A percentile compares a stretch with the other conserved stretches of the same genome.
Evolutionary conservation across 805 yeast genomes (phyloP).

Genomic region (Lachancea kluyveri): DNA sequence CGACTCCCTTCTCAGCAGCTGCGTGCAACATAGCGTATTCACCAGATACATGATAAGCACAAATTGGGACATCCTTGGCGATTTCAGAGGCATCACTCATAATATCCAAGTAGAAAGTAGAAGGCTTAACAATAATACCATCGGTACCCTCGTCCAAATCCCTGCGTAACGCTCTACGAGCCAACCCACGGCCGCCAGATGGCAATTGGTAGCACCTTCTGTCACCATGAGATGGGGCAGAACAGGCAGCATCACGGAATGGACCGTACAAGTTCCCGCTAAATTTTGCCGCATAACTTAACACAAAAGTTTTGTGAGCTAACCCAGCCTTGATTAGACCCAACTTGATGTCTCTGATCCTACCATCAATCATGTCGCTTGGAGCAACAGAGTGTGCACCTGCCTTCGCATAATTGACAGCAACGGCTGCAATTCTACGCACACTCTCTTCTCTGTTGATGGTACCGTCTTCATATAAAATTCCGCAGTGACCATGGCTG

Average conservation of each 20-base stretch:
- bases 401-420: slow-evolving; percentile 90
- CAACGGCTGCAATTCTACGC: slow-evolving; percentile 84
- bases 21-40: slow-evolving; percentile 98
- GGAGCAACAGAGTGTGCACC: slow-evolving; percentile 97
- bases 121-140: slow-evolving; percentile 92
- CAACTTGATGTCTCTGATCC: slow-evolving; percentile 78
- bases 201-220: slow-evolving; percentile 92
- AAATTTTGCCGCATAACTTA: slow-evolving; percentile 94
- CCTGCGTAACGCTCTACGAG: slow-evolving; percentile 81
- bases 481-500: slow-evolving; percentile 96
- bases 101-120: slow-evolving; percentile 89
- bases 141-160: slow-evolving; percentile 93
- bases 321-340: slow-evolving; percentile 76
- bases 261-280: slow-evolving; percentile 92
- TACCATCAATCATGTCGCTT: slow-evolving; percentile 95
- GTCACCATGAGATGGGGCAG: slow-evolving; percentile 85
- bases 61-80: slow-evolving; percentile 79
- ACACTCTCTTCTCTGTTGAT: slow-evolving; percentile 72
- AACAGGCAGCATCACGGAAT: slow-evolving; percentile 95
- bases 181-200: slow-evolving; percentile 86
- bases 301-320: slow-evolving; percentile 82
- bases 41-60: slow-evolving; percentile 95
- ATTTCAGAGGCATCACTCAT: slow-evolving; percentile 82
- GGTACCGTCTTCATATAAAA: slow-evolving; percentile 79
- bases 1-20: slow-evolving; percentile 92